Percentiles rank a stretch among this genome's conserved stretches.
Evolutionary conservation across 768 basidiomycete genomes (phyloP).

Genomic region (Lactifluus rugatus): DNA sequence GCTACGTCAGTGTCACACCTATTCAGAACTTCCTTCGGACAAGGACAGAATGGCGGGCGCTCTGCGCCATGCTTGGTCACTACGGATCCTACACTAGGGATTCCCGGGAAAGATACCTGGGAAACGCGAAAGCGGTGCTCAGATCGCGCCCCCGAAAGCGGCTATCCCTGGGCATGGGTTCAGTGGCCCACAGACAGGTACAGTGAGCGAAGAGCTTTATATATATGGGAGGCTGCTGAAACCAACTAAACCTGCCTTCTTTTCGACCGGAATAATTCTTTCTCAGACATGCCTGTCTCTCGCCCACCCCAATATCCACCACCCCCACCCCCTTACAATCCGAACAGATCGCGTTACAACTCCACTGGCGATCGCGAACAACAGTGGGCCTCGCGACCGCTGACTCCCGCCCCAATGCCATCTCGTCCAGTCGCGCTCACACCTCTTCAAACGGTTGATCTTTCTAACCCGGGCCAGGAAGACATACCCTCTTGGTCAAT

Average conservation of each 20-base stretch:
- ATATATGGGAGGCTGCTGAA: neutral
- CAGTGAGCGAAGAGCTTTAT: neutral
- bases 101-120: too few species aligned
- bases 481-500: neutral
- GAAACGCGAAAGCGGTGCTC: too few species aligned
- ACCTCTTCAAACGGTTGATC: neutral
- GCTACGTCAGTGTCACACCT: too few species aligned
- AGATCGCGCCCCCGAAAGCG: neutral
- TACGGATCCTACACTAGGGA: neutral
- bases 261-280: neutral
- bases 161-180: neutral
- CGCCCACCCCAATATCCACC: neutral
- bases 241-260: neutral
- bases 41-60: neutral
- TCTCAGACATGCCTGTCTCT: neutral
- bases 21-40: too few species aligned
- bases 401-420: neutral
- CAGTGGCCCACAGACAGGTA: neutral
- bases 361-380: neutral
- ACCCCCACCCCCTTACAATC: neutral
- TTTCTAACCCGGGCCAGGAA: neutral
- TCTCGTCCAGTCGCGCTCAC: neutral
- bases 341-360: neutral
- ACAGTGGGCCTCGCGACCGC: neutral
- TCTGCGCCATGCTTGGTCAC: neutral